phyloP scores from a whole-genome alignment of 768 basidiomycete genomes.

The Boletellus emodensis region DNA sequence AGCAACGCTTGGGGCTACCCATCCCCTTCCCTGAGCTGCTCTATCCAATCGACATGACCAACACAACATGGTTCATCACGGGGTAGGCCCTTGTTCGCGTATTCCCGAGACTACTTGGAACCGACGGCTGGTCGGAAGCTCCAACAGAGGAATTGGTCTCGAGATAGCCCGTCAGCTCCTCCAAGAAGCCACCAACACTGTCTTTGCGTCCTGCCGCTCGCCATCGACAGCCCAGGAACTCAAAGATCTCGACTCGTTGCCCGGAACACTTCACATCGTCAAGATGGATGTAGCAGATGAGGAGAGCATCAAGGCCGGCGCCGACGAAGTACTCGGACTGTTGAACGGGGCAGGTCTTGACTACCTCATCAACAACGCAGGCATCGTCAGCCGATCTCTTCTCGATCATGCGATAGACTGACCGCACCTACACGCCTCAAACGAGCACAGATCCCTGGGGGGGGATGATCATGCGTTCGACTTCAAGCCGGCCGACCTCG shows the following conservation, averaged over 20 bases:
- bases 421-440: too few relatives aligned
- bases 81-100: too few relatives aligned
- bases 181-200: constrained; percentile 1
- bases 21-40: too few relatives aligned
- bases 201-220: constrained; percentile 9
- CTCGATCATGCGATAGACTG: not conserved
- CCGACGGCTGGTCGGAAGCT: too few relatives aligned
- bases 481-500: constrained; percentile 21
- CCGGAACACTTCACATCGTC: constrained; percentile 26
- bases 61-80: too few relatives aligned
- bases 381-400: constrained; percentile 27
- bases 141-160: constrained; percentile 5
- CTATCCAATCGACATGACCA: too few relatives aligned
- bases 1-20: too few relatives aligned
- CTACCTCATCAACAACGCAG: constrained; percentile 40
- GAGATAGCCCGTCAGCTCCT: constrained; percentile 3
- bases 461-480: constrained; percentile 26
- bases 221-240: not conserved
- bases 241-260: not conserved
- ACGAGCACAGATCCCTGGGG: constrained; percentile 10
- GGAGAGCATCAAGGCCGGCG: constrained; percentile 22
- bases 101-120: too few relatives aligned
- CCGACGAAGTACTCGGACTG: constrained; percentile 17
- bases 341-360: constrained; percentile 27
- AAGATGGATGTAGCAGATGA: constrained; percentile 32